Percentiles rank a stretch among this genome's conserved stretches.
These are phyloP conservation scores for Suhomyces chickasaworum DNA, from an alignment of 1,139 yeast genomes.

Conservation along the genomic window DNA sequence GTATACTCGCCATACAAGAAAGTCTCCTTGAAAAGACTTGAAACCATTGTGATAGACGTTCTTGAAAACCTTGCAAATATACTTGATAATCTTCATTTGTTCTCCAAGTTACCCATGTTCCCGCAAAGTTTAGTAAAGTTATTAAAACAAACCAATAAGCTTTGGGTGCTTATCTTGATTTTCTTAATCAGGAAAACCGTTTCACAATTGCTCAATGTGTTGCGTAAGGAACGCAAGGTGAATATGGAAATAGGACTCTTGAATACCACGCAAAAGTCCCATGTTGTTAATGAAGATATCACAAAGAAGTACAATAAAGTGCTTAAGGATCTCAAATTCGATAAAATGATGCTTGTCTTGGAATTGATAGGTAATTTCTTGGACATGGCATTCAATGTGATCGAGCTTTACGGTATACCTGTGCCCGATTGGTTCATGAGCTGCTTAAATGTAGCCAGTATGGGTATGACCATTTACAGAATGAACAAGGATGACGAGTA, in stretches of 20 bases:
- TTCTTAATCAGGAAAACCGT: slow-evolving; percentile 47
- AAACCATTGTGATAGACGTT: slow-evolving; percentile 31
- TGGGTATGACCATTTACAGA: slow-evolving; percentile 53
- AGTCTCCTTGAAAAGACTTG: slow-evolving; percentile 33
- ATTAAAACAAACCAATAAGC: slow-evolving; percentile 47
- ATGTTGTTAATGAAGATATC: slow-evolving; percentile 31
- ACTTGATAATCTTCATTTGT: slow-evolving; percentile 47
- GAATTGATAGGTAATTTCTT: slow-evolving; percentile 49
- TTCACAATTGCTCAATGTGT: slow-evolving; percentile 45
- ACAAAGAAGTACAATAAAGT: slow-evolving; percentile 43
- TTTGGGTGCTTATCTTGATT: slow-evolving; percentile 47
- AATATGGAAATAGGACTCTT: slow-evolving; percentile 40
- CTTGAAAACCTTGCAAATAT: slow-evolving; percentile 44
- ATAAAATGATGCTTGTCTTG: slow-evolving; percentile 45
- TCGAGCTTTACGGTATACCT: slow-evolving; percentile 40
- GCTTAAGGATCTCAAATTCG: slow-evolving; percentile 46
- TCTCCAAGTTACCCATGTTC: slow-evolving; percentile 46
- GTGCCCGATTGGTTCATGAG: slow-evolving; percentile 51
- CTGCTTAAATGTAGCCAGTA: slow-evolving; percentile 44
- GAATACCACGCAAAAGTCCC: slow-evolving; percentile 24
- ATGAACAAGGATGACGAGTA: slow-evolving; percentile 56
- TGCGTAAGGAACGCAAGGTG: slow-evolving; percentile 43
- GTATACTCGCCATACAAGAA: slow-evolving; percentile 16
- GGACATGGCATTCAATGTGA: slow-evolving; percentile 45
- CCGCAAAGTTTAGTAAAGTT: slow-evolving; percentile 36